phyloP scores from a whole-genome alignment of 2,329 filamentous ascomycete species.

The Delphinella strobiligena region DNA sequence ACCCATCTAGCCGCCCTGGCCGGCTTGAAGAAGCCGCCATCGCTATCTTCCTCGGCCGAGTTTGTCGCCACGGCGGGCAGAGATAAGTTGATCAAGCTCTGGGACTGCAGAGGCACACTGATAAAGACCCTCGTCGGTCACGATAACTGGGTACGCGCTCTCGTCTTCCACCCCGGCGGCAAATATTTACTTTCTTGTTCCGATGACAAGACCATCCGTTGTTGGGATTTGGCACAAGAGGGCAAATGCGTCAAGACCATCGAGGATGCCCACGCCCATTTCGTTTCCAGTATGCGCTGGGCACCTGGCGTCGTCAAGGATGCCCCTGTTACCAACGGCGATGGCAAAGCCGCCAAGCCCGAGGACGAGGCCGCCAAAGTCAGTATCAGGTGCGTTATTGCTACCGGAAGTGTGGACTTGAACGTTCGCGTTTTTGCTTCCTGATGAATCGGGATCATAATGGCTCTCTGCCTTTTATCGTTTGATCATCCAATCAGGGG shows the following conservation, averaged over 20 bases:
- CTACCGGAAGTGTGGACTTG: conserved; percentile 74
- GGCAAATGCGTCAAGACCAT: conserved; percentile 80
- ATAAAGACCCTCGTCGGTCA: conserved; percentile 78
- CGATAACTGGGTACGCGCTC: conserved; percentile 82
- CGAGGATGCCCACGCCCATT: conserved; percentile 66
- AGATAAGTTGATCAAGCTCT: conserved; percentile 83
- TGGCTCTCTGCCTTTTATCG: no score
- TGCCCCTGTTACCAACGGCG: conserved; percentile 25
- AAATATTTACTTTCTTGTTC: conserved; percentile 78
- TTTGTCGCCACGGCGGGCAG: conserved; percentile 81
- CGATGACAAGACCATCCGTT: conserved; percentile 85
- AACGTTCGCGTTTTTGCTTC: conserved; percentile 68
- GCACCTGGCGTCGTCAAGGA: conserved; percentile 64
- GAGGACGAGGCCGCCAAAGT: conserved; percentile 39
- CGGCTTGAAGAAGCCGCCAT: conserved; percentile 70
- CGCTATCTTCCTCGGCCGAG: conserved; percentile 63
- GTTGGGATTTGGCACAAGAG: conserved; percentile 88
- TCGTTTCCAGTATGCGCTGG: conserved; percentile 80
- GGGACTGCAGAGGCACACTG: conserved; percentile 73
- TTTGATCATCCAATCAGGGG: no score
- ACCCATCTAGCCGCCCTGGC: conserved; percentile 64
- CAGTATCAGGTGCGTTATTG: conserved; percentile 72
- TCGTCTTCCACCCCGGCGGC: conserved; percentile 84
- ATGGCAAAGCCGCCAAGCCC: conserved; percentile 11
- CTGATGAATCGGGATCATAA: no score